Conservation (phyloP, 2,329 filamentous ascomycete species). For the Lachnellula hyalina region DNA sequence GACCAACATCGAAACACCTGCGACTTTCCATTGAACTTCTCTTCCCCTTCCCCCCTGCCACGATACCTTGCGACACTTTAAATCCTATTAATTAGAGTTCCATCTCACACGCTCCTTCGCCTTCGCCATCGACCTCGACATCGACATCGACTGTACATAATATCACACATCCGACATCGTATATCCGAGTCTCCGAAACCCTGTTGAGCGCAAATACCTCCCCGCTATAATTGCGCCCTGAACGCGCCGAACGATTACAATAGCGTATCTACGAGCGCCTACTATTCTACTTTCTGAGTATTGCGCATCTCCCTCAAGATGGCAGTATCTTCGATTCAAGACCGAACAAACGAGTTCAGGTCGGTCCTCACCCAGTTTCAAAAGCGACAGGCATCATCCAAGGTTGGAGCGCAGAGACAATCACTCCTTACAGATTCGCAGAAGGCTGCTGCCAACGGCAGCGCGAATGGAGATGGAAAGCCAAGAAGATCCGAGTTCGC, state of each 20-base stretch:
- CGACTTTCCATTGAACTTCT: not conserved
- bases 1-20: not conserved
- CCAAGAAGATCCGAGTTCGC: constrained; percentile 85
- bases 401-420: constrained; percentile 72
- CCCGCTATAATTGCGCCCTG: not conserved
- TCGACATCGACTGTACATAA: constrained; percentile 5
- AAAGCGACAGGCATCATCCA: constrained; percentile 69
- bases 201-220: not conserved
- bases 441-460: constrained; percentile 56
- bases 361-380: constrained; percentile 84
- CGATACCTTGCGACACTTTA: not conserved
- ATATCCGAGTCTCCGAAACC: constrained; percentile 8
- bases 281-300: not conserved
- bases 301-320: constrained; percentile 36
- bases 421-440: constrained; percentile 72
- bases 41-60: not conserved
- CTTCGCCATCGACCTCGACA: constrained; percentile 6
- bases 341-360: constrained; percentile 92
- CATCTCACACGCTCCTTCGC: constrained; percentile 18
- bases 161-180: not conserved
- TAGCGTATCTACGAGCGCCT: not conserved
- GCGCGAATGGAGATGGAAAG: constrained; percentile 38
- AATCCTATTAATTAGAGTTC: constrained; percentile 16
- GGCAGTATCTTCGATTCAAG: constrained; percentile 78
- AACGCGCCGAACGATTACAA: not conserved